Evolutionary conservation across 225 moss, liverwort and hornwort genomes (phyloP).

Genomic region (Bryum argenteum): DNA sequence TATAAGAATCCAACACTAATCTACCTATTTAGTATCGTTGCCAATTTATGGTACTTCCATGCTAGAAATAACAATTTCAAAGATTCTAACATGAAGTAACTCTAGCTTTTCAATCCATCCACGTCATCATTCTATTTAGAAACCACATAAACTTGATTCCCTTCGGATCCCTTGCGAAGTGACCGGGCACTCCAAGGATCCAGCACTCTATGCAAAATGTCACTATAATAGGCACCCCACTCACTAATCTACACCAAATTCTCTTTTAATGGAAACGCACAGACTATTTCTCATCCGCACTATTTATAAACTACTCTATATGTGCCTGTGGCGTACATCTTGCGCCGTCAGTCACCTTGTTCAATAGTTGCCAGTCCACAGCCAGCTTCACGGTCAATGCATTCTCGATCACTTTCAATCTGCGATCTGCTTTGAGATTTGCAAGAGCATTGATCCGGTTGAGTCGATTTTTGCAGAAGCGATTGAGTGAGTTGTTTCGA

Average conservation of each 20-base stretch:
- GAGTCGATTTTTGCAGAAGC: not conserved
- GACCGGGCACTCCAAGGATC: not conserved
- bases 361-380: not conserved
- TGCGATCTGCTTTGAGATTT: not conserved
- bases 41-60: too few relatives aligned
- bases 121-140: too few relatives aligned
- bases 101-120: too few relatives aligned
- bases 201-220: not conserved
- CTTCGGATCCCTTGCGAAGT: not conserved
- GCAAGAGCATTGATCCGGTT: not conserved
- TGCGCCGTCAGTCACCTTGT: not conserved
- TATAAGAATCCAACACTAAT: too few relatives aligned
- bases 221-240: not conserved
- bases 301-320: not conserved
- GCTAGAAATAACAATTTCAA: too few relatives aligned
- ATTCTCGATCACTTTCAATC: not conserved
- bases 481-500: not conserved
- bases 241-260: not conserved
- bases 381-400: not conserved
- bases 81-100: too few relatives aligned
- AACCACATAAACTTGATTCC: not conserved
- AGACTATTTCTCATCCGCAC: not conserved
- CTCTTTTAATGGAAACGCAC: not conserved
- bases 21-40: too few relatives aligned
- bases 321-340: accelerated